These are phyloP conservation scores for Aspergillus sclerotiicarbonarius DNA, from an alignment of 495 filamentous ascomycete species.

Conservation along the genomic window DNA sequence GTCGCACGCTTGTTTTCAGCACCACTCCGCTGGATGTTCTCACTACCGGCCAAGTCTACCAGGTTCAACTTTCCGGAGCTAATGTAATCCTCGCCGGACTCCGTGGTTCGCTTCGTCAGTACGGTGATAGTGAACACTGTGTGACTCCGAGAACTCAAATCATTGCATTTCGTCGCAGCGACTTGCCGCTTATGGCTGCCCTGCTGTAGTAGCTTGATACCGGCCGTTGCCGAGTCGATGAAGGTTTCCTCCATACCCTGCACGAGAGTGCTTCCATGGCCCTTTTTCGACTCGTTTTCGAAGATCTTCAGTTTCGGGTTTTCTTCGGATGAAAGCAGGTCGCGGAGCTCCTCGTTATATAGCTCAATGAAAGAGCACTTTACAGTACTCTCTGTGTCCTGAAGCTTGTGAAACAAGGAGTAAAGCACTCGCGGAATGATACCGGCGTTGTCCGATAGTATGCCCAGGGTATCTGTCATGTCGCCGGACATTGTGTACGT, in stretches of 20 bases:
- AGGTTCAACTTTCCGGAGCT: conserved; percentile 92
- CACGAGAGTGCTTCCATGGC: conserved; percentile 71
- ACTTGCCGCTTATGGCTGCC: conserved; percentile 94
- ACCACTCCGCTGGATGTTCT: conserved; percentile 94
- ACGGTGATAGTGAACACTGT: conserved; percentile 95
- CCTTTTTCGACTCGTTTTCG: conserved; percentile 83
- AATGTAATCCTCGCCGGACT: conserved; percentile 87
- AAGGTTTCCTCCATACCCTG: conserved; percentile 97
- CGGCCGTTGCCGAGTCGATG: conserved; percentile 78
- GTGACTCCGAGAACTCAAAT: conserved; percentile 91
- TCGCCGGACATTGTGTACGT: conserved; percentile 99
- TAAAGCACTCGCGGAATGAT: conserved; percentile 91
- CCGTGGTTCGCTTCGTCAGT: conserved; percentile 73
- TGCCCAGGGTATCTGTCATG: conserved; percentile 80
- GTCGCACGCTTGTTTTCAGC: conserved; percentile 96
- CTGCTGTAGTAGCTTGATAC: conserved; percentile 82
- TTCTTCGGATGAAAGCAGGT: conserved; percentile 80
- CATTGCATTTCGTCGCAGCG: conserved; percentile 97
- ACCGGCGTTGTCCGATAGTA: conserved; percentile 85
- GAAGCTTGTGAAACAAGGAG: conserved; percentile 79
- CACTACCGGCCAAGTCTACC: conserved; percentile 93
- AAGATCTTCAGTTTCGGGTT: conserved; percentile 88
- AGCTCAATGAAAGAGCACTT: conserved; percentile 98
- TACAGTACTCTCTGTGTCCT: conserved; percentile 82
- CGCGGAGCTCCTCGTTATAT: conserved; percentile 95